Conservation (phyloP, 306 rosid genomes). For the Chamaecrista fasciculata region DNA sequence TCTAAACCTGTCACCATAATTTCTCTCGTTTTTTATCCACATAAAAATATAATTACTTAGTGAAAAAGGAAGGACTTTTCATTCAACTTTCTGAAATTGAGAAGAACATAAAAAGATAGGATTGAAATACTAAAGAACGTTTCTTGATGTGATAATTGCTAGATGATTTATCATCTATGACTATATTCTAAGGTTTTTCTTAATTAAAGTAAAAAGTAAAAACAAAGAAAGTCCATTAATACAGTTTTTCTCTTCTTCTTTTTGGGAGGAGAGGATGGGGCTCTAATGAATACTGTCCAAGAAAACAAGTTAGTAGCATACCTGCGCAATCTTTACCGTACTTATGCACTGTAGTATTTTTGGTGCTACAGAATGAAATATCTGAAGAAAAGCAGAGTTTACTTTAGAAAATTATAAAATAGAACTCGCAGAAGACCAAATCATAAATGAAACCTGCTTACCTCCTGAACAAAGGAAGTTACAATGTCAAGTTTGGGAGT, state of each 20-base stretch:
- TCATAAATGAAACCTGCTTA: constrained; percentile 32
- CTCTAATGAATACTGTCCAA: constrained; percentile 22
- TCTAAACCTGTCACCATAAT: neutral
- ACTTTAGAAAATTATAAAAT: constrained; percentile 25
- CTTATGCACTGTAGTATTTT: constrained; percentile 63
- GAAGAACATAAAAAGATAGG: too few relatives aligned
- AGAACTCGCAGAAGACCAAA: constrained; percentile 18
- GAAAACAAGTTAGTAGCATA: constrained; percentile 33
- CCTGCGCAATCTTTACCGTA: constrained; percentile 91
- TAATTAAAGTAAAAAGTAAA: neutral
- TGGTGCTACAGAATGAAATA: constrained; percentile 59
- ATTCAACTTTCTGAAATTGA: neutral
- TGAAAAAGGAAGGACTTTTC: neutral
- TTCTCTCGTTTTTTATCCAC: too few relatives aligned
- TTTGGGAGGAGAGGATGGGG: neutral
- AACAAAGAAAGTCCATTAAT: neutral
- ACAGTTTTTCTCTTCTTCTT: neutral
- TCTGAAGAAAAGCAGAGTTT: constrained; percentile 42
- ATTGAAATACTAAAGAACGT: too few relatives aligned
- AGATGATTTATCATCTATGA: too few relatives aligned
- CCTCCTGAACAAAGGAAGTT: constrained; percentile 67
- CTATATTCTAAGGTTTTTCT: neutral
- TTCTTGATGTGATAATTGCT: too few relatives aligned
- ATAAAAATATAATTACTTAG: neutral
- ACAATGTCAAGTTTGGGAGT: constrained; percentile 35